Percentiles rank a stretch among this genome's conserved stretches.
Conservation (phyloP, 2,329 filamentous ascomycete species). For the Parasarocladium wereldwijsianum region DNA sequence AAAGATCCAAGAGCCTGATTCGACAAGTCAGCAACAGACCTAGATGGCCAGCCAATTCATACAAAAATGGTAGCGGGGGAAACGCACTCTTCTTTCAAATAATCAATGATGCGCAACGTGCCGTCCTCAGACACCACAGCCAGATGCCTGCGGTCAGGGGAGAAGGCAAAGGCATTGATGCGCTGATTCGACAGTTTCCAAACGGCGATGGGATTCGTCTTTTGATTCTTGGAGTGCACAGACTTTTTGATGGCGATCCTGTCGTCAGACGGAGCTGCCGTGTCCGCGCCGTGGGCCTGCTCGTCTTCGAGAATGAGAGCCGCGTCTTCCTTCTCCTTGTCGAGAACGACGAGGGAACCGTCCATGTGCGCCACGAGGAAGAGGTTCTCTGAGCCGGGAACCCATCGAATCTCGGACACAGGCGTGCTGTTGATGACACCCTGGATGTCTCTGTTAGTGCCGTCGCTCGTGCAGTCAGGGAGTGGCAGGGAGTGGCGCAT, state of each 20-base stretch:
- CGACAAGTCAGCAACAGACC: background rate
- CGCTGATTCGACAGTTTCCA: slow-evolving; percentile 89
- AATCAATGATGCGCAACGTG: slow-evolving; percentile 78
- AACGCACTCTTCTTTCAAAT: slow-evolving; percentile 70
- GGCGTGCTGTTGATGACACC: slow-evolving; percentile 78
- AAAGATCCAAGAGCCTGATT: slow-evolving; percentile 68
- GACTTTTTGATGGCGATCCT: slow-evolving; percentile 72
- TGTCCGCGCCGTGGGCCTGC: slow-evolving; percentile 53
- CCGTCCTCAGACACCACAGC: slow-evolving; percentile 89
- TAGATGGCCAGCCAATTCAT: background rate
- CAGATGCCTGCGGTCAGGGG: slow-evolving; percentile 73
- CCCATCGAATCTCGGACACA: slow-evolving; percentile 79
- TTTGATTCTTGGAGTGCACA: slow-evolving; percentile 86
- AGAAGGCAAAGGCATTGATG: slow-evolving; percentile 85
- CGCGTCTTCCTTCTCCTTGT: slow-evolving; percentile 91
- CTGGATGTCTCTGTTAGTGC: slow-evolving; percentile 21
- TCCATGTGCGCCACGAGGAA: slow-evolving; percentile 90
- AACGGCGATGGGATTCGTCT: slow-evolving; percentile 76
- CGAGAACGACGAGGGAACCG: slow-evolving; percentile 81
- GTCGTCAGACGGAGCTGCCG: slow-evolving; percentile 21
- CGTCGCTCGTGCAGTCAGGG: background rate
- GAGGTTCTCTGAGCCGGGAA: slow-evolving; percentile 83
- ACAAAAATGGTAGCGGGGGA: background rate
- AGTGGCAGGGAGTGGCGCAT: slow-evolving; percentile 18
- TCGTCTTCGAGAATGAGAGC: slow-evolving; percentile 60